Percentiles rank a stretch among this genome's conserved stretches.
Conservation (phyloP, 768 basidiomycete genomes). For the Gymnopilus dilepis region DNA sequence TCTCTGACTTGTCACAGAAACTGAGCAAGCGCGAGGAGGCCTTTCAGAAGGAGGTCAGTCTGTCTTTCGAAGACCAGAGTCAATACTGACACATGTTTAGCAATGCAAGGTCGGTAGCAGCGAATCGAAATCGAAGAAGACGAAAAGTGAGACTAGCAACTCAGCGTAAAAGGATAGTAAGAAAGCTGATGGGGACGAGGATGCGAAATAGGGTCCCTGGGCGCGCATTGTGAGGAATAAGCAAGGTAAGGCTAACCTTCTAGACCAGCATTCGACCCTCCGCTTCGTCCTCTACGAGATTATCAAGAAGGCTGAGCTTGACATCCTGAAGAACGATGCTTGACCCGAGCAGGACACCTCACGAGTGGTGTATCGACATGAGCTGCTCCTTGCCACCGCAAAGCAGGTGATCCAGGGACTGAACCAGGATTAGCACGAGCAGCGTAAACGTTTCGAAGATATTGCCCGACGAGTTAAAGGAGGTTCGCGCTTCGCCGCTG, state of each 20-base stretch:
- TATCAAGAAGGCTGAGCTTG: neutral
- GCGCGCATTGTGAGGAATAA: neutral
- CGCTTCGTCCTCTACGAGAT: neutral
- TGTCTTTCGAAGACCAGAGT: neutral
- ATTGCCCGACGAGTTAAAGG: neutral
- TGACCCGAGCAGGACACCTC: neutral
- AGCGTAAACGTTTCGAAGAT: neutral
- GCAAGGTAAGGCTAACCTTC: neutral
- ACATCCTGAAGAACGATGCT: neutral
- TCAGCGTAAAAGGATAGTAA: neutral
- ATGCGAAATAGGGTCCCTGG: neutral
- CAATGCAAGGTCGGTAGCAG: neutral
- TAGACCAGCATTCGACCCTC: neutral
- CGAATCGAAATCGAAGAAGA: too few relatives aligned
- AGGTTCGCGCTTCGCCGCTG: neutral
- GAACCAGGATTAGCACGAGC: neutral
- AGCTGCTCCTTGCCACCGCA: neutral
- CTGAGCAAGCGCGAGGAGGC: neutral
- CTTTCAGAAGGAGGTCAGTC: neutral
- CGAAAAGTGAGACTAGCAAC: too few relatives aligned
- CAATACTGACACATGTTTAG: neutral
- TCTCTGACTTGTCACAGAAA: neutral
- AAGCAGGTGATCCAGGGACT: neutral
- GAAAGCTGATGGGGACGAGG: neutral
- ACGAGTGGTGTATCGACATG: neutral